Evolutionary conservation across 495 filamentous ascomycete species (phyloP).

Genomic region (Thermothielavioides terrestris): DNA sequence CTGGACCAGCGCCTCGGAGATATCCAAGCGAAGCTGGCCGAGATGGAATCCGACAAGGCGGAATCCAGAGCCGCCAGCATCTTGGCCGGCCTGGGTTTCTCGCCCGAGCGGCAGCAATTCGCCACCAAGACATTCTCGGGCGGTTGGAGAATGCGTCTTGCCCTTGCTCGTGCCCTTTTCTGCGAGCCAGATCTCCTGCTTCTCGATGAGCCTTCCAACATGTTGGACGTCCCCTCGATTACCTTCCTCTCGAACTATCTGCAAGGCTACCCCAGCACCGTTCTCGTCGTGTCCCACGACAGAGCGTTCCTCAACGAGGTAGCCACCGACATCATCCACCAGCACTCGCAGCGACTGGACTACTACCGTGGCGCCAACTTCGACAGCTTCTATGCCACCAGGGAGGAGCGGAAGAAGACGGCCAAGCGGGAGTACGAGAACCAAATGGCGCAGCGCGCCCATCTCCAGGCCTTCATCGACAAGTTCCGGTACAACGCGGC

Average conservation of each 20-base stretch:
- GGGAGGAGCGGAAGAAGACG: slow-evolving; percentile 92
- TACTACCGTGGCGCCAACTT: slow-evolving; percentile 99
- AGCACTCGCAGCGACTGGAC: slow-evolving; percentile 92
- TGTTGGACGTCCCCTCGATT: slow-evolving; percentile 99
- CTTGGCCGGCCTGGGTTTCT: slow-evolving; percentile 94
- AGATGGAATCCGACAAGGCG: slow-evolving; percentile 99
- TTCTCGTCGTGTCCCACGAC: slow-evolving; percentile 97
- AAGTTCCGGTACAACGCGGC: slow-evolving; percentile 99
- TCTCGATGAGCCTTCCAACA: slow-evolving; percentile 99
- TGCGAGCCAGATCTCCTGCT: slow-evolving; percentile 95
- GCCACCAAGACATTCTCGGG: slow-evolving; percentile 97
- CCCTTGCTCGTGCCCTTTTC: slow-evolving; percentile 89
- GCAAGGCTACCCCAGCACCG: slow-evolving; percentile 84
- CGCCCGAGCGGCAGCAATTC: slow-evolving; percentile 80
- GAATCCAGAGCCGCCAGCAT: slow-evolving; percentile 93
- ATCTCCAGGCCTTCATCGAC: slow-evolving; percentile 93
- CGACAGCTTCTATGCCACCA: slow-evolving; percentile 95
- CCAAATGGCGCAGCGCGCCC: slow-evolving; percentile 87
- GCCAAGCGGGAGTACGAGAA: slow-evolving; percentile 98
- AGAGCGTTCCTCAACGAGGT: slow-evolving; percentile 98
- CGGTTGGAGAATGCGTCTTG: slow-evolving; percentile 98
- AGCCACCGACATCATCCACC: slow-evolving; percentile 98
- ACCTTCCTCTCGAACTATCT: slow-evolving; percentile 97
- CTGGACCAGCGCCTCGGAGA: slow-evolving; percentile 82
- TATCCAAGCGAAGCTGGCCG: slow-evolving; percentile 82